Evolutionary conservation across 2,329 filamentous ascomycete species (phyloP).

Genomic region (Phaeosphaeriaceae sp.): DNA sequence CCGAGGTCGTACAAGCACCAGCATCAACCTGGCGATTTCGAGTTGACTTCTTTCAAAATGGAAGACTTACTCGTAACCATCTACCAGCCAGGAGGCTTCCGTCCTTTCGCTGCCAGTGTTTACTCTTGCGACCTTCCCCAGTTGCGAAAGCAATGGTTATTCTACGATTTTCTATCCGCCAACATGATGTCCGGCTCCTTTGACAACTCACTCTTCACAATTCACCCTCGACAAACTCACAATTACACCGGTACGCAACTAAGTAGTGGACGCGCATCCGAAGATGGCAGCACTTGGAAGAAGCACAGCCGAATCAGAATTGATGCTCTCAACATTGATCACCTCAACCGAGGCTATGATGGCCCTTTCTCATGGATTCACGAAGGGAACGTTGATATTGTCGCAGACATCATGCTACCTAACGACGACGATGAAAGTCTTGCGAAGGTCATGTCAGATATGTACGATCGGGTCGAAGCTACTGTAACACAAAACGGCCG

Average conservation of each 20-base stretch:
- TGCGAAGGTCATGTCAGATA: constrained; percentile 93
- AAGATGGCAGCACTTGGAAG: constrained; percentile 81
- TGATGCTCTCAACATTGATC: constrained; percentile 92
- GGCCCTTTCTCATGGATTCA: constrained; percentile 98
- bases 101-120: constrained; percentile 95
- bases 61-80: constrained; percentile 91
- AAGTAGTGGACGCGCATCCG: constrained; percentile 61
- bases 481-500: constrained; percentile 82
- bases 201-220: constrained; percentile 95
- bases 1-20: constrained; percentile 87
- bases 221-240: constrained; percentile 91
- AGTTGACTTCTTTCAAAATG: constrained; percentile 95
- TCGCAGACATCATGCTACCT: constrained; percentile 94
- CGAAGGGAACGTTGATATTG: constrained; percentile 94
- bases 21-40: constrained; percentile 91
- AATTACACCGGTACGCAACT: constrained; percentile 72
- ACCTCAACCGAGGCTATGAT: constrained; percentile 89
- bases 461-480: constrained; percentile 94
- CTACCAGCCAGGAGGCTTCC: constrained; percentile 86
- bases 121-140: constrained; percentile 94
- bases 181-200: constrained; percentile 96
- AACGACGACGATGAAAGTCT: constrained; percentile 86
- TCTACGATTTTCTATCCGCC: constrained; percentile 95
- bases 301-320: constrained; percentile 93
- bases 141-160: constrained; percentile 93